These are phyloP conservation scores for Jamesozyma spencerorum DNA, from an alignment of 805 yeast genomes.

Conservation along the genomic window DNA sequence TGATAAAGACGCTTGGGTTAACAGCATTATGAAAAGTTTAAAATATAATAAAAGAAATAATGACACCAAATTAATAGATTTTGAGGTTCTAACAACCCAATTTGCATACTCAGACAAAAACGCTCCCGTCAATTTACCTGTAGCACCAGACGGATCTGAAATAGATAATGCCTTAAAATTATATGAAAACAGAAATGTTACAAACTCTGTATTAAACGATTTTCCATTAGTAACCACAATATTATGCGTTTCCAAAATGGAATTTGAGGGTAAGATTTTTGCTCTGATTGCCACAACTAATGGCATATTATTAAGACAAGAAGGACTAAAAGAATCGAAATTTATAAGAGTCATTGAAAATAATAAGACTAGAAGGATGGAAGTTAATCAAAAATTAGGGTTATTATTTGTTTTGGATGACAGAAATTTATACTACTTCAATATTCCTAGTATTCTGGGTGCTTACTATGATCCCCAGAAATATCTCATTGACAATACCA, in stretches of 20 bases:
- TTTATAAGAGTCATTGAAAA: conserved; percentile 28
- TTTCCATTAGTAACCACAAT: conserved; percentile 29
- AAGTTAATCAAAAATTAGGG: conserved; percentile 39
- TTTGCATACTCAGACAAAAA: conserved; percentile 57
- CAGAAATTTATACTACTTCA: conserved; percentile 50
- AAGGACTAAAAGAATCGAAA: conserved; percentile 5
- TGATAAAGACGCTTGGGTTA: conserved; percentile 54
- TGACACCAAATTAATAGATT: conserved; percentile 43
- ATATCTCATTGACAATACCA: conserved; percentile 26
- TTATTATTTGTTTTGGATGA: conserved; percentile 52
- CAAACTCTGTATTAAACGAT: background rate
- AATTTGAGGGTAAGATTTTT: conserved; percentile 37
- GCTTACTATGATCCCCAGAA: conserved; percentile 41
- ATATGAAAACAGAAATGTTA: conserved; percentile 18
- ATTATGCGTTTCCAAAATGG: conserved; percentile 39
- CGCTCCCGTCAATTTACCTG: conserved; percentile 42
- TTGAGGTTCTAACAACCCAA: conserved; percentile 46
- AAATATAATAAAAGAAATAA: conserved; percentile 30
- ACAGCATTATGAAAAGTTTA: conserved; percentile 41
- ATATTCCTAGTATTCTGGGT: conserved; percentile 50
- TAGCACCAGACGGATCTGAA: conserved; percentile 44
- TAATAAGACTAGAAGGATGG: conserved; percentile 46
- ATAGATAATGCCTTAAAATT: conserved; percentile 34
- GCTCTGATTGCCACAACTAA: conserved; percentile 49
- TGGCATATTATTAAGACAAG: conserved; percentile 48